Conservation (phyloP, 441 rosid species). For the Adansonia grandidieri region DNA sequence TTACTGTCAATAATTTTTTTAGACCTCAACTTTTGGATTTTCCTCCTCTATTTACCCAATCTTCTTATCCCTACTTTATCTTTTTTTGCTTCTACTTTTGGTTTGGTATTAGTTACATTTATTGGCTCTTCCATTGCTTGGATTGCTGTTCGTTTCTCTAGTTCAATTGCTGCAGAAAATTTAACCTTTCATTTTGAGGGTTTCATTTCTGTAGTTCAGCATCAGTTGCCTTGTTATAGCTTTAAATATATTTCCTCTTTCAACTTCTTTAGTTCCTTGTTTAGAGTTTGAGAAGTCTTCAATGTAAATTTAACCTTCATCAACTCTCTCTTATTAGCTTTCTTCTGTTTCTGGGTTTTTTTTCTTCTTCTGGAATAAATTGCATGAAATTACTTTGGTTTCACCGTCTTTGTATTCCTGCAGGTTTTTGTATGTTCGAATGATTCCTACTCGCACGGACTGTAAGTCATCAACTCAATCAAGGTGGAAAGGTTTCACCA, state of each 20-base stretch:
- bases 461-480: constrained; percentile 25
- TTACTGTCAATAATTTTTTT: constrained; percentile 12
- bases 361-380: constrained; percentile 14
- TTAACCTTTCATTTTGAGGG: constrained; percentile 9
- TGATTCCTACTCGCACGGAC: constrained; percentile 29
- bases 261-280: not conserved
- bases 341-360: constrained; percentile 17
- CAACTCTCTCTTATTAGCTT: not conserved
- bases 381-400: constrained; percentile 26
- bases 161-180: constrained; percentile 15
- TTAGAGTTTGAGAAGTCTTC: not conserved
- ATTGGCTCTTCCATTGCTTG: constrained; percentile 24
- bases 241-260: not conserved
- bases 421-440: constrained; percentile 36
- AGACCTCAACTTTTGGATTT: constrained; percentile 33
- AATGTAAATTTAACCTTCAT: not conserved
- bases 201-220: constrained; percentile 7
- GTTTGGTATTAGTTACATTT: constrained; percentile 26
- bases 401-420: constrained; percentile 29
- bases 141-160: constrained; percentile 16
- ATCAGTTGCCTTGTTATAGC: not conserved
- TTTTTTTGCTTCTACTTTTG: constrained; percentile 33
- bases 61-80: constrained; percentile 44
- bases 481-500: constrained; percentile 35
- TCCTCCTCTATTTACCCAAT: constrained; percentile 30